These are phyloP conservation scores for Meredithiella fracta DNA, from an alignment of 2,329 filamentous ascomycete genomes.

Conservation along the genomic window DNA sequence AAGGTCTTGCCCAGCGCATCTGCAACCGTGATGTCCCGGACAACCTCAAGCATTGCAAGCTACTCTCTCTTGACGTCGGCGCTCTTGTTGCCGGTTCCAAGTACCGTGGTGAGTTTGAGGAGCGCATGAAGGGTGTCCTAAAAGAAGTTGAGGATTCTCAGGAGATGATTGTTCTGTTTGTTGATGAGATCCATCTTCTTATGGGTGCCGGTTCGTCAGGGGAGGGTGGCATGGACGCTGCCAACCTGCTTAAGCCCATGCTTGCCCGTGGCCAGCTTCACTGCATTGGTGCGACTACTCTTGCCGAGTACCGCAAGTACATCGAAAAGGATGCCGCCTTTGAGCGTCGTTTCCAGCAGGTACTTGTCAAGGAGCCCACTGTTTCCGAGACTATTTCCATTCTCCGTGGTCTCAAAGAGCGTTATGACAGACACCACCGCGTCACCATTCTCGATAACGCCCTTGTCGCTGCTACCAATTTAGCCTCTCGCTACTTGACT, in stretches of 20 bases:
- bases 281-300: conserved; percentile 92
- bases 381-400: conserved; percentile 90
- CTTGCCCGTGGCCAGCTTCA: conserved; percentile 89
- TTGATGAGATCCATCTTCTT: conserved; percentile 94
- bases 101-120: conserved; percentile 95
- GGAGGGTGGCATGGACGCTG: conserved; percentile 96
- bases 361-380: conserved; percentile 84
- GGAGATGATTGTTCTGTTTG: conserved; percentile 94
- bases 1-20: conserved; percentile 86
- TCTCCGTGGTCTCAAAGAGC: conserved; percentile 92
- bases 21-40: conserved; percentile 94
- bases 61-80: conserved; percentile 89
- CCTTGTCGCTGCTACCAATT: conserved; percentile 76
- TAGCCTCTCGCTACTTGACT: conserved; percentile 87
- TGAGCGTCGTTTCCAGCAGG: conserved; percentile 96
- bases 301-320: conserved; percentile 94
- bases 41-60: conserved; percentile 81
- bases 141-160: conserved; percentile 93
- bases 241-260: conserved; percentile 96
- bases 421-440: conserved; percentile 95
- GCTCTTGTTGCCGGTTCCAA: conserved; percentile 94
- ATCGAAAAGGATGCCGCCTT: conserved; percentile 98
- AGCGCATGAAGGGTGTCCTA: conserved; percentile 96
- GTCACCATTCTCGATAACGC: conserved; percentile 91
- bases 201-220: conserved; percentile 94